Evolutionary conservation across 176 grass and related monocot genomes (phyloP).

Genomic region (sorghum (Sorghum bicolor)): Sorghum_bicolor_NCBIv3 NC_012871.2:2989001-2989500

Average conservation of each 20-base stretch:
- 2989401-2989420: slow-evolving; percentile 75
- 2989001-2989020: slow-evolving; percentile 81
- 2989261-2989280: slow-evolving; percentile 77
- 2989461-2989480: slow-evolving; percentile 71
- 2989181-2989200: slow-evolving; percentile 91
- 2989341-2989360: slow-evolving; percentile 70
- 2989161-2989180: slow-evolving; percentile 75
- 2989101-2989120: slow-evolving; percentile 79
- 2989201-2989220: slow-evolving; percentile 61
- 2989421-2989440: slow-evolving; percentile 66
- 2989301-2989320: slow-evolving; percentile 51
- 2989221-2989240: slow-evolving; percentile 64
- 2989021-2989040: slow-evolving; percentile 87
- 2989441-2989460: slow-evolving; percentile 59
- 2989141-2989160: slow-evolving; percentile 96
- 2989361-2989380: slow-evolving; percentile 61
- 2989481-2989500: slow-evolving; percentile 79
- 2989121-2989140: slow-evolving; percentile 75
- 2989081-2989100: slow-evolving; percentile 75
- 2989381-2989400: slow-evolving; percentile 86
- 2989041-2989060: slow-evolving; percentile 78
- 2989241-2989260: slow-evolving; percentile 74
- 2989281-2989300: slow-evolving; percentile 62
- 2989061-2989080: slow-evolving; percentile 88
- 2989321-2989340: slow-evolving; percentile 77